Conservation (phyloP, 257 asterid genomes). For the Gynochthodes officinalis region DNA sequence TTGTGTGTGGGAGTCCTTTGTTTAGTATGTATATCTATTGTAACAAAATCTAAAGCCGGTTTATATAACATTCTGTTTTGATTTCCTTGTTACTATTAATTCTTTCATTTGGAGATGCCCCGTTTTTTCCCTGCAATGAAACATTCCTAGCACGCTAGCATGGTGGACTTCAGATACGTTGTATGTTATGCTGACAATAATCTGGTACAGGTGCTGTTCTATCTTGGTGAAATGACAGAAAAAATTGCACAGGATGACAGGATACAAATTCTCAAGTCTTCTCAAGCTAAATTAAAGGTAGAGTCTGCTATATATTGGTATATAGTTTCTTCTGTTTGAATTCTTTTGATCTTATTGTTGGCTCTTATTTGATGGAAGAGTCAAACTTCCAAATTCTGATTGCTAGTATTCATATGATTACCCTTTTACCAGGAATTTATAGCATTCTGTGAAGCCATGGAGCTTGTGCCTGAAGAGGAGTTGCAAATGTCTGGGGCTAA, state of each 20-base stretch:
- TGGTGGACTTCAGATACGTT: not conserved
- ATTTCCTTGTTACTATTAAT: not conserved
- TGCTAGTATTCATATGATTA: not conserved
- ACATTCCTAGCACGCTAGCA: not conserved
- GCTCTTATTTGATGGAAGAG: not conserved
- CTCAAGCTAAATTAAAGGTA: slow-evolving; percentile 84
- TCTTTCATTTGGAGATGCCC: not conserved
- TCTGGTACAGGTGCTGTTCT: slow-evolving; percentile 67
- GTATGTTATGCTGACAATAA: not conserved
- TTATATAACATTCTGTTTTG: not conserved
- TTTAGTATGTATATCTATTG: not conserved
- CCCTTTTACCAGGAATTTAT: slow-evolving; percentile 61
- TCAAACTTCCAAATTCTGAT: not conserved
- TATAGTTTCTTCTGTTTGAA: not conserved
- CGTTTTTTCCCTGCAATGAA: not conserved
- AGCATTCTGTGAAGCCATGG: slow-evolving; percentile 86
- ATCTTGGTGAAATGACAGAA: slow-evolving; percentile 77
- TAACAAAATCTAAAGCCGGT: not conserved
- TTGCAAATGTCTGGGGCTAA: slow-evolving; percentile 46
- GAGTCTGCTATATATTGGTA: slow-evolving; percentile 9
- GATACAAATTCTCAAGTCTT: slow-evolving; percentile 61
- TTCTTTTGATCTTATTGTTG: not conserved
- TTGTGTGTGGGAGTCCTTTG: not conserved
- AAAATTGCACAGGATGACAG: slow-evolving; percentile 64
- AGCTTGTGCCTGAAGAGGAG: slow-evolving; percentile 86